phyloP scores from a whole-genome alignment of 2,329 filamentous ascomycete species.

The Sporothrix sp. region DNA sequence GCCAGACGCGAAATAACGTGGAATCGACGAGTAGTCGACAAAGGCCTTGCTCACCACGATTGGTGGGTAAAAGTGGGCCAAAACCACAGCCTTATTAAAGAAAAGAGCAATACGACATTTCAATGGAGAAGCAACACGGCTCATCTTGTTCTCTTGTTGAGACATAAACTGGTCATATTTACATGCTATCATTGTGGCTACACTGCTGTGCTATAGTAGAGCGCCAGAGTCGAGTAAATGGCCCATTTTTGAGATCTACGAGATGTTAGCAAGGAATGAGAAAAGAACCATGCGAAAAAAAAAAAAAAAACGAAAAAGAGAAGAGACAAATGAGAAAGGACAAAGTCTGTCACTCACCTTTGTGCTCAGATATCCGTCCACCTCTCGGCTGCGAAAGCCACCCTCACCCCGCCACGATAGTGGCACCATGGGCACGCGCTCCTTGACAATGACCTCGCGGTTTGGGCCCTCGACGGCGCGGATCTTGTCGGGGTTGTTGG shows the following conservation, averaged over 20 bases:
- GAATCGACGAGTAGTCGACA: too few species aligned
- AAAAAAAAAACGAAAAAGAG: not conserved
- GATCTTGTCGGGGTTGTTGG: constrained; percentile 97
- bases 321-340: not conserved
- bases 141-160: too few species aligned
- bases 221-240: constrained; percentile 55
- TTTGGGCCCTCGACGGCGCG: constrained; percentile 86
- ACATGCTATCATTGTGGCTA: not conserved
- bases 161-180: constrained; percentile 1
- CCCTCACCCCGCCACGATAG: constrained; percentile 80
- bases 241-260: constrained; percentile 77
- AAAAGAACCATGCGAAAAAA: not conserved
- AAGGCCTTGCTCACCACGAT: too few species aligned
- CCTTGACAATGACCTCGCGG: constrained; percentile 75
- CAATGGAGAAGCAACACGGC: too few species aligned
- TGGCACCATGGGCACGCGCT: constrained; percentile 91
- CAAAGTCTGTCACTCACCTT: constrained; percentile 53
- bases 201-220: constrained; percentile 2
- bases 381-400: constrained; percentile 77
- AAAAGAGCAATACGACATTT: too few species aligned
- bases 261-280: not conserved
- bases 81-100: not conserved
- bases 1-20: too few species aligned
- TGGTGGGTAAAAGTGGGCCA: not conserved
- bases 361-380: constrained; percentile 87